These are phyloP conservation scores for Paramarasmius palmivorus DNA, from an alignment of 1,284 basidiomycete genomes.

Conservation along the genomic window DNA sequence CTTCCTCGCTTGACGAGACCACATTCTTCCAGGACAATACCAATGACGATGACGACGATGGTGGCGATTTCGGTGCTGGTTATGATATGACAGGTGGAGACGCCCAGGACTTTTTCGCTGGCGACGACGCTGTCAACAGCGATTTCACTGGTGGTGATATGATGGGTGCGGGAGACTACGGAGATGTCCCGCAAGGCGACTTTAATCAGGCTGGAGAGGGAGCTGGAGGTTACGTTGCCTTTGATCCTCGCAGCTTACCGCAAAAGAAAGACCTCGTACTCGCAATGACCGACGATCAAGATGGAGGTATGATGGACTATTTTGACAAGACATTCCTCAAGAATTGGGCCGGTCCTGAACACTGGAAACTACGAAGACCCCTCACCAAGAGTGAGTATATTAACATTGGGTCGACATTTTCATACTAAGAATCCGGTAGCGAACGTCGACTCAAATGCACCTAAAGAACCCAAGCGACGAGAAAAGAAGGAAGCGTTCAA, in stretches of 20 bases:
- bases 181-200: too few relatives aligned
- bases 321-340: conserved; percentile 90
- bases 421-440: conserved; percentile 28
- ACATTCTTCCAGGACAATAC: conserved; percentile 55
- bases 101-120: conserved; percentile 76
- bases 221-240: conserved; percentile 62
- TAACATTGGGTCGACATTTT: conserved; percentile 3
- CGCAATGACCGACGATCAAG: conserved; percentile 76
- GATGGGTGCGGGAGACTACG: conserved; percentile 44
- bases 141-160: conserved; percentile 47
- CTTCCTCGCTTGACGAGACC: conserved; percentile 63
- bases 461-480: conserved; percentile 45
- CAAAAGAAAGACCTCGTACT: conserved; percentile 80
- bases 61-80: conserved; percentile 23
- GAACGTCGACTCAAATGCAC: conserved; percentile 30
- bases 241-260: conserved; percentile 75
- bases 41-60: conserved; percentile 43
- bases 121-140: conserved; percentile 67
- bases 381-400: conserved; percentile 67
- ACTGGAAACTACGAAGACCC: conserved; percentile 90
- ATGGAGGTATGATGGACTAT: conserved; percentile 84
- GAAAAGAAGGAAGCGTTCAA: conserved; percentile 87
- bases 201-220: not conserved
- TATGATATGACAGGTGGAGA: conserved; percentile 45
- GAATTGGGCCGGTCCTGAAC: conserved; percentile 98